Percentiles rank a stretch among this genome's conserved stretches.
Conservation (phyloP, 768 basidiomycete species). For the Tulasnella sp. region DNA sequence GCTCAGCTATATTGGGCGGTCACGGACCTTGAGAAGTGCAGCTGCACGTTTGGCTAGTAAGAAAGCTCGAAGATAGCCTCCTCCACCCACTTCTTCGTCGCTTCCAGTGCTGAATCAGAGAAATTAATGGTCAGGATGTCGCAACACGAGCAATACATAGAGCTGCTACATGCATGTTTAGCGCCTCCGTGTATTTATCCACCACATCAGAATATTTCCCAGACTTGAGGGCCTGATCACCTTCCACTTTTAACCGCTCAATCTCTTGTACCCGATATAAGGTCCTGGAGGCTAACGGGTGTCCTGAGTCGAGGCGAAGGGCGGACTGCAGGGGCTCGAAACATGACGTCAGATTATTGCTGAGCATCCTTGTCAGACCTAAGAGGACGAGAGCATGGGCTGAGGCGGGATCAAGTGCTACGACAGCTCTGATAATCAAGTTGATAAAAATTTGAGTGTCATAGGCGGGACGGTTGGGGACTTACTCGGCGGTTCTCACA, state of each 20-base stretch:
- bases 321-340: slow-evolving; percentile 60
- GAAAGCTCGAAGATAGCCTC: too few relatives aligned
- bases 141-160: too few relatives aligned
- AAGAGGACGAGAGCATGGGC: slow-evolving; percentile 67
- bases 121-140: too few relatives aligned
- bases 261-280: slow-evolving; percentile 74
- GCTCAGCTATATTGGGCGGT: too few relatives aligned
- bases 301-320: slow-evolving; percentile 66
- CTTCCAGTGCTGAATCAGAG: too few relatives aligned
- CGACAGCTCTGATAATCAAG: slow-evolving; percentile 47
- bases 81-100: too few relatives aligned
- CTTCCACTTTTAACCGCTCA: slow-evolving; percentile 75
- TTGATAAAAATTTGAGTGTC: neutral
- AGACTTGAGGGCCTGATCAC: slow-evolving; percentile 62
- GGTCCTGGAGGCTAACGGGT: slow-evolving; percentile 54
- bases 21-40: too few relatives aligned
- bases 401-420: slow-evolving; percentile 57
- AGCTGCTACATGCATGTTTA: too few relatives aligned
- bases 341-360: slow-evolving; percentile 36
- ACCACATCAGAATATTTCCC: slow-evolving; percentile 29
- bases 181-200: too few relatives aligned
- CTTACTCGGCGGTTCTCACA: slow-evolving; percentile 22
- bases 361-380: slow-evolving; percentile 66
- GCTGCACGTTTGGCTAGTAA: too few relatives aligned
- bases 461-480: slow-evolving; percentile 29